Base-by-base conservation (phyloP, 257 asterid genomes). In the Osmanthus fragrans region DNA sequence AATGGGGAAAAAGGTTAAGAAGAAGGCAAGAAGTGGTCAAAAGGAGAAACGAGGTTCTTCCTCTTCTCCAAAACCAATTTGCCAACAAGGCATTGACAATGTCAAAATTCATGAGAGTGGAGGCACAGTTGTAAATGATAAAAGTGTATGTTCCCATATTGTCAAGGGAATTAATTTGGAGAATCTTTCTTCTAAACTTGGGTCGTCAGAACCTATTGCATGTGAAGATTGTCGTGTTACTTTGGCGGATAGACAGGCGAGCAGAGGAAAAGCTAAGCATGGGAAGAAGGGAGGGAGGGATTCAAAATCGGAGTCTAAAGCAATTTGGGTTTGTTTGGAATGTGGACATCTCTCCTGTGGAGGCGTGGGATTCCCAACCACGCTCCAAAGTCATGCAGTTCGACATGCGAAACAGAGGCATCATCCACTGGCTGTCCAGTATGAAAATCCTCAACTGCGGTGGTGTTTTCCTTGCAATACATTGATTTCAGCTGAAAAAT, bases 281-380 rank as follows among this genome's bases (percentile, higher is more conserved):
- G 94, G 90, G 49, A 93, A 89, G 73, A 94, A 90, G 73, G 91
- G 92, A 74, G 92, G 92, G 49, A 76, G 32, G 33, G 87, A 76
- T 66, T 71, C 89, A 7, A 91, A 84, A 49, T 85, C 89, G 0
- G 89, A 77, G 60, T 76, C 88, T 9, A 91, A 76, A 81, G 85
- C 94, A 71, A 87, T 95, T 73, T 95, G 98, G 99, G 81, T 95
- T 76, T 95, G 99, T 81, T 80, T 95, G 85, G 90, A 77, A 64
- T 95, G 99, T 65, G 98, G 94, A 23, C 92, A 89, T 86, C 86
- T 88, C 73, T 88, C 96, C 2, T 95, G 99, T 72, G 98, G 99
- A 76, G 99, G 96, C 65, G 87, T 86, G 73, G 98, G 98, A 74
- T 80, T 91, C 30, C 97, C 99, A 4, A 85, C 90, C 40, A 85